These are phyloP conservation scores for Aureobasidium subglaciale DNA, from an alignment of 2,329 filamentous ascomycete genomes.

Conservation along the genomic window DNA sequence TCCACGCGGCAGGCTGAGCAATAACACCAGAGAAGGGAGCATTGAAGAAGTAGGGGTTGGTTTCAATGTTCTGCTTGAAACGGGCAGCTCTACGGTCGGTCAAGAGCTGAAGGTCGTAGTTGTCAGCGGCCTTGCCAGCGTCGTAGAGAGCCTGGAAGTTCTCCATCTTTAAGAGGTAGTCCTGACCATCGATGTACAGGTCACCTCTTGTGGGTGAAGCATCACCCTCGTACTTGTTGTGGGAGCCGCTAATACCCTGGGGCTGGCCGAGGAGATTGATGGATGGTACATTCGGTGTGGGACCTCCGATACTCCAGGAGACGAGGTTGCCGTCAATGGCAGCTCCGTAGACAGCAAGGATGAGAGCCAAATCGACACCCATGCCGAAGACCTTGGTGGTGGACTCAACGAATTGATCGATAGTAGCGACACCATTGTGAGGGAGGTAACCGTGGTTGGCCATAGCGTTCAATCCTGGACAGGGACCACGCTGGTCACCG, in stretches of 20 bases:
- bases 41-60: slow-evolving; percentile 30
- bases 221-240: slow-evolving; percentile 32
- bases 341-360: slow-evolving; percentile 29
- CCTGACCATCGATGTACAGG: slow-evolving; percentile 26
- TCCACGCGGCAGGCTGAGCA: slow-evolving; percentile 23
- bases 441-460: slow-evolving; percentile 30
- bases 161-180: slow-evolving; percentile 21
- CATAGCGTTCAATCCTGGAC: slow-evolving; percentile 29
- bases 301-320: slow-evolving; percentile 26
- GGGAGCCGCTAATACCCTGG: slow-evolving; percentile 23
- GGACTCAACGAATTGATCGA: slow-evolving; percentile 28
- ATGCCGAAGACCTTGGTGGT: slow-evolving; percentile 28
- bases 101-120: slow-evolving; percentile 29
- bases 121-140: slow-evolving; percentile 19
- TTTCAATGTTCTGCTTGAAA: slow-evolving; percentile 25
- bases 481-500: slow-evolving; percentile 27
- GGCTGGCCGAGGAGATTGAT: slow-evolving; percentile 21
- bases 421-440: slow-evolving; percentile 29
- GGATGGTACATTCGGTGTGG: slow-evolving; percentile 15
- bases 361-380: slow-evolving; percentile 27
- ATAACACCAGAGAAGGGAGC: slow-evolving; percentile 23
- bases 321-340: slow-evolving; percentile 26
- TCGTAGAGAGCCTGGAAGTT: slow-evolving; percentile 27
- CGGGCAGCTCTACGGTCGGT: slow-evolving; percentile 23
- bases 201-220: slow-evolving; percentile 27